These are phyloP conservation scores for Ceratobasidium sp. DNA, from an alignment of 1,284 basidiomycete species.

Conservation along the genomic window DNA sequence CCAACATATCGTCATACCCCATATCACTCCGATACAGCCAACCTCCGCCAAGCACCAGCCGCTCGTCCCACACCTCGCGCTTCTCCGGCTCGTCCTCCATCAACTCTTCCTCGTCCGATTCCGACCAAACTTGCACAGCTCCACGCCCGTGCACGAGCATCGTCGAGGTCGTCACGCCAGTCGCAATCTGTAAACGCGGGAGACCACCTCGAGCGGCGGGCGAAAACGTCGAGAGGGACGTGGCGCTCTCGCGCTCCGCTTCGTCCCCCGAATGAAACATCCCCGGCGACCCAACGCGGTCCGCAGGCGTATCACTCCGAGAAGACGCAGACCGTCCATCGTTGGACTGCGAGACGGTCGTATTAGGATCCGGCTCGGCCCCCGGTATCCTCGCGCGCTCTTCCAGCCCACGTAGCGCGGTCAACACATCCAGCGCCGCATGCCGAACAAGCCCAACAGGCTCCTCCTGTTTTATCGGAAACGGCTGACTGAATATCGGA, in stretches of 20 bases:
- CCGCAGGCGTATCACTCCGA: slow-evolving; percentile 54
- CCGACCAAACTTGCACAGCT: slow-evolving; percentile 82
- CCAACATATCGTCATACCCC: slow-evolving; percentile 65
- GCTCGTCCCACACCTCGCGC: slow-evolving; percentile 81
- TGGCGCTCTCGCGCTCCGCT: slow-evolving; percentile 58
- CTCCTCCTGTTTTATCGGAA: slow-evolving; percentile 58
- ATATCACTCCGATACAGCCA: slow-evolving; percentile 83
- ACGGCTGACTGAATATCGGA: too few species aligned
- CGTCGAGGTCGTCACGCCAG: slow-evolving; percentile 55
- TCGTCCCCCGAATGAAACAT: slow-evolving; percentile 65
- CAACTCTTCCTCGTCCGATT: slow-evolving; percentile 66
- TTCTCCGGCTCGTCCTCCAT: slow-evolving; percentile 67
- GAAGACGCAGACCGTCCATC: slow-evolving; percentile 70
- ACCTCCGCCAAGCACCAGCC: slow-evolving; percentile 78
- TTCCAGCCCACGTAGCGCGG: slow-evolving; percentile 71
- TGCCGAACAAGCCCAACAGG: slow-evolving; percentile 75
- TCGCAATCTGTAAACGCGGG: slow-evolving; percentile 21
- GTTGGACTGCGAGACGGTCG: slow-evolving; percentile 67
- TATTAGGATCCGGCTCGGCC: slow-evolving; percentile 46
- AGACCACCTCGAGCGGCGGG: slow-evolving; percentile 41
- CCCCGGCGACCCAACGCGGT: slow-evolving; percentile 52
- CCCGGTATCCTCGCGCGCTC: slow-evolving; percentile 51
- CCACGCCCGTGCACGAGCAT: slow-evolving; percentile 73
- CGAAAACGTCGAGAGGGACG: slow-evolving; percentile 56
- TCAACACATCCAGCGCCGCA: slow-evolving; percentile 81